Evolutionary conservation across 495 filamentous ascomycete species (phyloP).

Genomic region (Penicillium dipodomyicola): DNA sequence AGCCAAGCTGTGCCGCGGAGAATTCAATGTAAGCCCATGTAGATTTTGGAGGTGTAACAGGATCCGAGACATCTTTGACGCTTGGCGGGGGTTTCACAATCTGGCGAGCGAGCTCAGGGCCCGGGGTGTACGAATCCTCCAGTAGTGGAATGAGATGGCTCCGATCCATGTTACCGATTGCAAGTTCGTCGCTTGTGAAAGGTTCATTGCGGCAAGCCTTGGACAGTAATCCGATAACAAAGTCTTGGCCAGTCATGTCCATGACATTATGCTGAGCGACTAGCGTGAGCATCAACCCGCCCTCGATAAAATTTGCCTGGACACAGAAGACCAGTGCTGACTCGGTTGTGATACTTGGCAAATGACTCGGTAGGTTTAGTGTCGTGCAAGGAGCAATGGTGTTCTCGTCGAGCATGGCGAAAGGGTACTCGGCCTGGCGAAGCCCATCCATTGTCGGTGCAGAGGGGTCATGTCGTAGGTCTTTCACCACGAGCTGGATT

Average conservation of each 20-base stretch:
- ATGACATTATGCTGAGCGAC: slow-evolving; percentile 49
- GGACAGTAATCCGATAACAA: slow-evolving; percentile 50
- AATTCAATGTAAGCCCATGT: slow-evolving; percentile 49
- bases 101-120: slow-evolving; percentile 33
- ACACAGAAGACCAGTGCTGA: slow-evolving; percentile 46
- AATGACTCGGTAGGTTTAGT: slow-evolving; percentile 26
- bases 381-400: slow-evolving; percentile 49
- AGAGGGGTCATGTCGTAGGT: slow-evolving; percentile 35
- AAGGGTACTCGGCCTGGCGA: slow-evolving; percentile 42
- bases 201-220: slow-evolving; percentile 49
- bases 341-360: slow-evolving; percentile 20
- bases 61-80: slow-evolving; percentile 6
- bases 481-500: slow-evolving; percentile 44
- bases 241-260: slow-evolving; percentile 54
- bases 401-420: slow-evolving; percentile 53
- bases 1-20: slow-evolving; percentile 24
- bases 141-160: slow-evolving; percentile 41
- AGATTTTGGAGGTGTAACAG: slow-evolving; percentile 20
- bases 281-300: slow-evolving; percentile 49
- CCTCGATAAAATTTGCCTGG: slow-evolving; percentile 52
- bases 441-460: slow-evolving; percentile 43
- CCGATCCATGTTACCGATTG: slow-evolving; percentile 45
- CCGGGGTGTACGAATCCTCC: slow-evolving; percentile 32
- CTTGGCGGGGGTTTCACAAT: slow-evolving; percentile 22
- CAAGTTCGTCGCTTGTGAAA: slow-evolving; percentile 47